Evolutionary conservation across 2,329 filamentous ascomycete species (phyloP), one percentile per base, ranked within the genome.

Genomic region (Leptographium lundbergii): DNA sequence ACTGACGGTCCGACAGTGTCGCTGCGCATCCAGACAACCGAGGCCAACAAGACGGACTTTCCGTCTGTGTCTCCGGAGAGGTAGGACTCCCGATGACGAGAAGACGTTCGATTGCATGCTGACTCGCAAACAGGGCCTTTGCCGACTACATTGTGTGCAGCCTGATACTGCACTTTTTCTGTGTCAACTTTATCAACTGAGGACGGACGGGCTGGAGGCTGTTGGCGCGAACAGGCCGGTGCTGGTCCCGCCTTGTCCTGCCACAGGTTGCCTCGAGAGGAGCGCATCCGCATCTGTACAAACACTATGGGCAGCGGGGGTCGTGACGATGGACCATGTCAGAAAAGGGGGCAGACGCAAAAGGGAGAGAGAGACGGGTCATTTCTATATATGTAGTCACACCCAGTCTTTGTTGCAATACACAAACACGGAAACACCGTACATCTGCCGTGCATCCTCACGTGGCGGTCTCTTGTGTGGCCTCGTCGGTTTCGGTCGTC

Each of bases 171-270:
- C 94, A 99, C 77, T 96, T 97, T 77, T 99, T 99, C 80, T 96
- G 91, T 75, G 85, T 97, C 72, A 99, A 99, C 81, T 99, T 99
- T 74, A 97, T 99, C 78, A 99, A 99, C 81, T 99, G 60, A 45
- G 36, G 7, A 9, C 6, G 51, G 52, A 39, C 19, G 42, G 13
- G 6, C 3, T 4, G 42, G 42, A 45, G 42, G 39, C 14, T 14
- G 36, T 39, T 39, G 36, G 36, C 36, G 17, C 36, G 36, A 45
- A 45, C 19, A 45, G 42, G 19, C 42, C 42, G 42, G 19, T n/a
- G 19, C 39, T 42, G 39, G 39, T 19, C 39, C 19, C 39, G 14
- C 39, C 42, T 45, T n/a, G n/a, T 45, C 42, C 19, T n/a, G 42
- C 19, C 39, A 19, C 39, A 19, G 19, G 39, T 14, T 14, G 17